These are phyloP conservation scores for Tulasnella sp. DNA, from an alignment of 768 basidiomycete species.

Conservation along the genomic window DNA sequence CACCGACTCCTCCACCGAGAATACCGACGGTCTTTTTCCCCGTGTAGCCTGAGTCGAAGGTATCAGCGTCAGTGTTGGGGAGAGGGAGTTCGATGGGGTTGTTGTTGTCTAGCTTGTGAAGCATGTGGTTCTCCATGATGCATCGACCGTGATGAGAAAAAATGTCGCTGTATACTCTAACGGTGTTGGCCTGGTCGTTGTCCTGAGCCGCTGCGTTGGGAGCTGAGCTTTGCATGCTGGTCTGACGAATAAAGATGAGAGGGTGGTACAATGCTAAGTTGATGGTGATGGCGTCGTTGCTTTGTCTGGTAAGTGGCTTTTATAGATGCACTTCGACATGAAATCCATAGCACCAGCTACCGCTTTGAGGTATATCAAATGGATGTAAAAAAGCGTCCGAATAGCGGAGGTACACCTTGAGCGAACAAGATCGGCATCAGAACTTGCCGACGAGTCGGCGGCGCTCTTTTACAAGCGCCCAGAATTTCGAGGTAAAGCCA, in stretches of 20 bases:
- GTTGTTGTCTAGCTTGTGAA: neutral
- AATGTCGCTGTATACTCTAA: neutral
- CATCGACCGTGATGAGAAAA: neutral
- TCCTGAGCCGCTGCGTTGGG: neutral
- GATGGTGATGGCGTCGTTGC: neutral
- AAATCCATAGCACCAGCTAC: neutral
- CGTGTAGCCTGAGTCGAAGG: neutral
- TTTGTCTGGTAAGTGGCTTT: neutral
- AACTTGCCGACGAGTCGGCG: neutral
- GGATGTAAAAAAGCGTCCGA: neutral
- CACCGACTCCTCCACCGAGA: constrained; percentile 28
- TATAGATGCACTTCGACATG: neutral
- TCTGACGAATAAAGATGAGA: neutral
- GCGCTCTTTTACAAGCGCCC: neutral
- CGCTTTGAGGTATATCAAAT: neutral
- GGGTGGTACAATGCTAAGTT: neutral
- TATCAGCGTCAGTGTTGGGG: neutral
- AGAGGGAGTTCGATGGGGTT: neutral
- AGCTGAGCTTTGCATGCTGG: neutral
- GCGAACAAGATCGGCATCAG: neutral
- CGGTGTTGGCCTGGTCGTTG: neutral
- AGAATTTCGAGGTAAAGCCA: neutral
- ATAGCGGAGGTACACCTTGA: neutral
- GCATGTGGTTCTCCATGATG: neutral
- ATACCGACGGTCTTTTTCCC: constrained; percentile 29